A percentile compares a stretch with the other conserved stretches of the same genome.
These are phyloP conservation scores for Suhomyces kunorum DNA, from an alignment of 1,139 yeast genomes.

Conservation along the genomic window DNA sequence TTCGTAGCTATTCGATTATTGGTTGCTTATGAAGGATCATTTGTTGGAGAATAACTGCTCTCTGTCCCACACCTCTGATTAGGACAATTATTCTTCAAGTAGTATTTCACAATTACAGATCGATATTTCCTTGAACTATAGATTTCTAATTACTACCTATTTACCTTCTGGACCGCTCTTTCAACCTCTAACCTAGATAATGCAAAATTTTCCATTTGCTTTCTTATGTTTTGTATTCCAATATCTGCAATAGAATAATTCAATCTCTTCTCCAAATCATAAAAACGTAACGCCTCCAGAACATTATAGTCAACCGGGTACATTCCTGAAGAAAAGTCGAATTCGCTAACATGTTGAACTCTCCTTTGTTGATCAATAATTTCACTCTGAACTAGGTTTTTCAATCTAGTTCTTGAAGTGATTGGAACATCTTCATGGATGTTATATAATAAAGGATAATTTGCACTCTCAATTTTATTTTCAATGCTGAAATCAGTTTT, in stretches of 20 bases:
- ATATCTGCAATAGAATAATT: slow-evolving; percentile 16
- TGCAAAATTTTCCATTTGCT: slow-evolving; percentile 26
- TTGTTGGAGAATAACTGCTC: no score
- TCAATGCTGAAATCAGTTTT: slow-evolving; percentile 22
- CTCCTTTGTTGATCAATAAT: slow-evolving; percentile 7
- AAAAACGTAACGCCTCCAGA: slow-evolving; percentile 20
- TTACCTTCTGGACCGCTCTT: slow-evolving; percentile 5
- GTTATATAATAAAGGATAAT: slow-evolving; percentile 29
- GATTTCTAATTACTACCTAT: background rate
- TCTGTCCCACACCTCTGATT: no score
- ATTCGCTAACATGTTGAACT: slow-evolving; percentile 12
- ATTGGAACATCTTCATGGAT: slow-evolving; percentile 13
- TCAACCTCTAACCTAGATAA: slow-evolving; percentile 25
- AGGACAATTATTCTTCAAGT: no score
- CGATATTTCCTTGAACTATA: no score
- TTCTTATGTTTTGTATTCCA: slow-evolving; percentile 25
- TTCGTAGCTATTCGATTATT: no score
- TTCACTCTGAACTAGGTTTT: slow-evolving; percentile 12
- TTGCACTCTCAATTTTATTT: slow-evolving; percentile 21
- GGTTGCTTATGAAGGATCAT: no score
- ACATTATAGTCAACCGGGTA: slow-evolving; percentile 33
- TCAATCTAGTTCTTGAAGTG: slow-evolving; percentile 3
- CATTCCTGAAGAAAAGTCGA: slow-evolving; percentile 28
- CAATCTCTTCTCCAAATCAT: slow-evolving; percentile 18
- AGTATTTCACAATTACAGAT: no score